These are phyloP conservation scores for Hypomontagnella monticulosa DNA, from an alignment of 495 filamentous ascomycete species.

Conservation along the genomic window DNA sequence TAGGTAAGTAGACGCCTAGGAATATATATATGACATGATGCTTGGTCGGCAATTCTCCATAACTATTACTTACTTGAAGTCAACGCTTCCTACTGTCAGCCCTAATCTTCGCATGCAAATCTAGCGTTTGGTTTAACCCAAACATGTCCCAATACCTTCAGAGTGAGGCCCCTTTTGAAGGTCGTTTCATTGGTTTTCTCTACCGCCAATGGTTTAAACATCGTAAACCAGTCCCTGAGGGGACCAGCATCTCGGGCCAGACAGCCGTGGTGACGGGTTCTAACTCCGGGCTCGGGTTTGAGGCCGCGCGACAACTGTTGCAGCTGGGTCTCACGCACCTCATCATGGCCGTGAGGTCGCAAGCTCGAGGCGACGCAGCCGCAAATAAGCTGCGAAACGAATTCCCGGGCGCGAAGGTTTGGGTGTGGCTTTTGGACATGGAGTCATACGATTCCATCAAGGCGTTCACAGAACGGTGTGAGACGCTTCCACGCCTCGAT, in stretches of 20 bases:
- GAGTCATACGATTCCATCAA: slow-evolving; percentile 55
- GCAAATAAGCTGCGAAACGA: slow-evolving; percentile 49
- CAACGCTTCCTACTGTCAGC: neutral
- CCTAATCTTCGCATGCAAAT: neutral
- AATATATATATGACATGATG: no score
- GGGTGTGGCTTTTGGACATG: slow-evolving; percentile 64
- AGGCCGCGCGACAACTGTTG: slow-evolving; percentile 59
- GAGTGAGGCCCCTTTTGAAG: slow-evolving; percentile 29
- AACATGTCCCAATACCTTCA: slow-evolving; percentile 40
- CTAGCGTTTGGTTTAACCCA: neutral
- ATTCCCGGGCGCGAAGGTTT: slow-evolving; percentile 44
- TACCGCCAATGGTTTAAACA: slow-evolving; percentile 39
- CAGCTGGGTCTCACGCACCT: slow-evolving; percentile 56
- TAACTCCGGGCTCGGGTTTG: slow-evolving; percentile 65
- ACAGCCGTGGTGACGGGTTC: slow-evolving; percentile 63
- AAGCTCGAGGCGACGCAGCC: slow-evolving; percentile 55
- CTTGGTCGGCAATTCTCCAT: no score
- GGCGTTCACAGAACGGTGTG: slow-evolving; percentile 54
- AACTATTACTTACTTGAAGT: neutral
- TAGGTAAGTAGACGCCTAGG: no score
- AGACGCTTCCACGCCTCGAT: slow-evolving; percentile 53
- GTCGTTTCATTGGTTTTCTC: slow-evolving; percentile 30
- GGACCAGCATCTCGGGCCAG: slow-evolving; percentile 47
- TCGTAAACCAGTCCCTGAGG: slow-evolving; percentile 34
- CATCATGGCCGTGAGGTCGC: slow-evolving; percentile 64